A percentile compares a stretch with the other conserved stretches of the same genome.
These are phyloP conservation scores for Cordyceps farinosa DNA, from an alignment of 2,329 filamentous ascomycete species.

Conservation along the genomic window DNA sequence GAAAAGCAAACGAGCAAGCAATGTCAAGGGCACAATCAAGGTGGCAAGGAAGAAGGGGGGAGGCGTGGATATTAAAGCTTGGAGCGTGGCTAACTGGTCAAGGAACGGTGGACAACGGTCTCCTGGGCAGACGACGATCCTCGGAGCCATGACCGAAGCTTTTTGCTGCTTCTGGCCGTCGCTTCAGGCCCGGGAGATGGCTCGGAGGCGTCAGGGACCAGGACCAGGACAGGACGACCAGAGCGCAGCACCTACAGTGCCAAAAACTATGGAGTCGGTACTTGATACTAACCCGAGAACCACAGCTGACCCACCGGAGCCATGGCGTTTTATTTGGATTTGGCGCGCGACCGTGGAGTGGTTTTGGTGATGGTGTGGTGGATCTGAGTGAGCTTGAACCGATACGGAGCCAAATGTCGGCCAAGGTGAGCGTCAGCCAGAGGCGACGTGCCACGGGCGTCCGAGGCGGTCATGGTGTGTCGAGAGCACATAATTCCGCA, in stretches of 20 bases:
- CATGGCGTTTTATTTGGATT: conserved; percentile 17
- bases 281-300: conserved; percentile 12
- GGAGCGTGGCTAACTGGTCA: conserved; percentile 8
- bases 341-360: conserved; percentile 1
- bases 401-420: conserved; percentile 9
- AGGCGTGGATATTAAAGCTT: conserved; percentile 13
- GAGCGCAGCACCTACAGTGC: conserved; percentile 9
- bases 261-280: conserved; percentile 13
- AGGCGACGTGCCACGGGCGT: not conserved
- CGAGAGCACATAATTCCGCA: not conserved
- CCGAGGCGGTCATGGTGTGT: not conserved
- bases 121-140: conserved; percentile 2
- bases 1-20: not conserved
- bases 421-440: conserved; percentile 6
- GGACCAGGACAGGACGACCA: not conserved
- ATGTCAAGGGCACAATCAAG: conserved; percentile 4
- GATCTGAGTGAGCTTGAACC: conserved; percentile 14
- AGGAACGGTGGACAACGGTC: not conserved
- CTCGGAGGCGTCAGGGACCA: conserved; percentile 6
- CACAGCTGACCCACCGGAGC: conserved; percentile 11
- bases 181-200: conserved; percentile 5
- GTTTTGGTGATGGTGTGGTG: conserved; percentile 14
- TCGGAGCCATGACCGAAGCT: conserved; percentile 2
- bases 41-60: conserved; percentile 8
- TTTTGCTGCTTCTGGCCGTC: not conserved